Base-by-base conservation (phyloP, 371 early-diverging fungal genomes). In the Zopfochytrium polystomum region DNA sequence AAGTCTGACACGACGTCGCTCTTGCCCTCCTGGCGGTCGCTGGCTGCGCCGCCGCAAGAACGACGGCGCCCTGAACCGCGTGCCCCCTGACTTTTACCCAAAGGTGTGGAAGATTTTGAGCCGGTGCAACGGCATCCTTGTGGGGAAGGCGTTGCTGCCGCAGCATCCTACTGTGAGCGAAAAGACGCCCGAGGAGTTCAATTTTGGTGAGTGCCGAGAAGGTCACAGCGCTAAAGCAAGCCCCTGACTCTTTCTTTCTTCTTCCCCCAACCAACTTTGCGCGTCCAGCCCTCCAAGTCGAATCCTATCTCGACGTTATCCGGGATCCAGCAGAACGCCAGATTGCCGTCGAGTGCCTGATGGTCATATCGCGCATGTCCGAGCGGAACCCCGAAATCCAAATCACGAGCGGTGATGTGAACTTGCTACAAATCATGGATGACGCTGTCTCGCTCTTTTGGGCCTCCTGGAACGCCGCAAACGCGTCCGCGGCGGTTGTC, bases 291-390 rank as follows among this genome's bases (percentile, higher is more conserved):
- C 63, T 90, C 43, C 85, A 83, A 43, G 87, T 91, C 0, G 92
- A 91, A 60, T 71, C 75, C 49, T 84, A 90, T 53, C 72, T 91
- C 63, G 78, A 78, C 60, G 83, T 80, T 7, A 83, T 89, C 35
- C 66, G 75, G 3, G 92, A 93, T 55, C 91, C 93, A 2, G 93
- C 92, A 6, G 91, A 91, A 66, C 85, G 90, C 25, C 90, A 90
- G 72, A 77, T 90, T 34, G 87, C 87, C 0, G 87, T 87, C 0
- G 90, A 90, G 61, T 78, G 82, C 1, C 65, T 91, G 33, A 78
- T 82, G 49, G 81, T 88, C 35, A 81, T 90, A 30, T 79, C 84
- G 34, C 74, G 81, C 42, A 75, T 86, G 34, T 79, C 82, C 44
- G 86, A 88, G 30, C 67, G 83, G 3, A 81, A 87, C 42, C 87